Conservation (phyloP, 768 basidiomycete species). For the Auricularia sp. region DNA sequence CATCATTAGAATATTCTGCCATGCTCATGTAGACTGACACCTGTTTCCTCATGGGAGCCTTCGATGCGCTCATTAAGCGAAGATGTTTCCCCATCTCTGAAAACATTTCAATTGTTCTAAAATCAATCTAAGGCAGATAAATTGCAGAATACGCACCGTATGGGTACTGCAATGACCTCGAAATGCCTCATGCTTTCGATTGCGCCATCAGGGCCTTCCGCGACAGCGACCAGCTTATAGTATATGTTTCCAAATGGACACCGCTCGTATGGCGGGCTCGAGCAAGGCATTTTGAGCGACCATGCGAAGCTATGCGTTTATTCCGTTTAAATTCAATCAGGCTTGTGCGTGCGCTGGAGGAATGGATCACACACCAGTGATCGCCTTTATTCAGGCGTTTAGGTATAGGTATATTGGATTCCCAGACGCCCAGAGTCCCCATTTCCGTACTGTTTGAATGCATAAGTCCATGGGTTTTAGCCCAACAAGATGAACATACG, state of each 20-base stretch:
- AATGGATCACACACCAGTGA: neutral
- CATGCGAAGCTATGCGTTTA: neutral
- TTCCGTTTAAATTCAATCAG: too few relatives aligned
- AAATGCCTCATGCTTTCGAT: neutral
- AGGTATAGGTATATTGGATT: neutral
- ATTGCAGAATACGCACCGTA: neutral
- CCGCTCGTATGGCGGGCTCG: neutral
- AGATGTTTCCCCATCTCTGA: neutral
- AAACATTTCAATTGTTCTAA: neutral
- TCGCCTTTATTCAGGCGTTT: neutral
- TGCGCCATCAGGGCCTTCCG: neutral
- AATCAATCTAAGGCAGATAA: neutral
- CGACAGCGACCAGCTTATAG: neutral
- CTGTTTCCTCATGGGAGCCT: neutral
- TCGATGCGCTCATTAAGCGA: neutral
- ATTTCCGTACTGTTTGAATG: neutral
- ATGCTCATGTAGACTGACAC: neutral
- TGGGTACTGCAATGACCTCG: neutral
- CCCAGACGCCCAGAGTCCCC: neutral
- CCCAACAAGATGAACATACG: neutral
- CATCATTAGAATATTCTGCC: neutral
- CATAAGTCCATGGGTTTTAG: neutral
- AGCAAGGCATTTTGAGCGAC: neutral
- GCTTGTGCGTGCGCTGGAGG: too few relatives aligned
- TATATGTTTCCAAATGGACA: neutral